Evolutionary conservation across 73 alveolate species (phyloP), one percentile per base, ranked within the genome.

Genomic region (Paramecium pentaurelia): DNA sequence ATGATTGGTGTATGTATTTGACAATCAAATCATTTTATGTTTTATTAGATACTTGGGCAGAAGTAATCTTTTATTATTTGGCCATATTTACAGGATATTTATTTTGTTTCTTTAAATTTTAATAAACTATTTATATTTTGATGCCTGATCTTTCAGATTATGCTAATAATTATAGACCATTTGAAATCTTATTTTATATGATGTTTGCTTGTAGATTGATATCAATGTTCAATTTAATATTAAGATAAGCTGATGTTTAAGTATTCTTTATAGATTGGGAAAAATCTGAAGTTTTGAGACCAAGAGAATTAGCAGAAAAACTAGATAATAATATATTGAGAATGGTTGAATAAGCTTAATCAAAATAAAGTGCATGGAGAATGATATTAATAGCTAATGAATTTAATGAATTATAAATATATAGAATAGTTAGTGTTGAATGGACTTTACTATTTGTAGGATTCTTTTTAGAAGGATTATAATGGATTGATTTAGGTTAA

Each of bases 191-290:
- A 54, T 97, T 98, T 93, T 96, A 95, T 11, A 22, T 92, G 25
- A 98, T 95, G 25, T 80, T 97, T 58, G 95, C 90, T 7, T 45
- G 92, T 58, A 96, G 97, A 89, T 92, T 96, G 25, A 77, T 94
- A 44, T 73, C 96, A 47, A 77, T 97, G 88, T 58, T 97, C 27
- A 64, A 44, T 77, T 93, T 96, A 32, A 93, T 98, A 32, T 64
- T 87, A 51, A 93, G 86, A 3, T 98, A 98, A 94, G 77, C 96
- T 34, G 88, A 77, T 86, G 80, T 86, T n/a, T 97, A 97, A 92
- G 86, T 97, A 3, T 95, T 96, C 88, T 96, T 98, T 92, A 71
- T 98, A 36, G 99, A 98, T 93, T 96, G 99, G 98, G 99, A 98
- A 93, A 95, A 94, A 88, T 95, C 95, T 47, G 94, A 96, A 88